phyloP scores from a whole-genome alignment of 139 green algal genomes.

The Coelastrella sp. region DNA sequence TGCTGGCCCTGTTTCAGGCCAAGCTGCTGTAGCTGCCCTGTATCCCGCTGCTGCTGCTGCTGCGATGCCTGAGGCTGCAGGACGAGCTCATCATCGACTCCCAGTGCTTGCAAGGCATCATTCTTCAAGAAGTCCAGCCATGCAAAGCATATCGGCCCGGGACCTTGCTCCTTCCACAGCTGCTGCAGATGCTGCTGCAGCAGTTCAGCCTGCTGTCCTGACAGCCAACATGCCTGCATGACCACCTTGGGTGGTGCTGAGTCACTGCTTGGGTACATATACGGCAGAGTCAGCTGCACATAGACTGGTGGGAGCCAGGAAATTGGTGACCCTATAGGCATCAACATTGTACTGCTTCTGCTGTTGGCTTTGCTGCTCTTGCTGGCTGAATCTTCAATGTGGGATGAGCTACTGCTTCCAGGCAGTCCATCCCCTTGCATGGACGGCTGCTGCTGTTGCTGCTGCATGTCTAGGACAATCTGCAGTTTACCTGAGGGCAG shows the following conservation, averaged over 20 bases:
- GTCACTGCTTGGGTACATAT: conserved; percentile 54
- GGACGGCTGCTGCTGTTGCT: conserved; percentile 20
- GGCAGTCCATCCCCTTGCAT: not conserved
- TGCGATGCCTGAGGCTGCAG: not conserved
- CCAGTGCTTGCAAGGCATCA: conserved; percentile 52
- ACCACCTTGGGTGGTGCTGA: conserved; percentile 12
- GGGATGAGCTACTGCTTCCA: not conserved
- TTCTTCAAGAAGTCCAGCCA: conserved; percentile 73
- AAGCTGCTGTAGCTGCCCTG: conserved; percentile 3
- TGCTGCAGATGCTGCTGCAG: conserved; percentile 50
- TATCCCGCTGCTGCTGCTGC: not conserved
- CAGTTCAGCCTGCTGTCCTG: not conserved
- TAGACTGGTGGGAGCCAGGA: conserved; percentile 59
- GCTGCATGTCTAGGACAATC: conserved; percentile 44
- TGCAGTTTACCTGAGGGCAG: conserved; percentile 52
- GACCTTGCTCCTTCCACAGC: conserved; percentile 59
- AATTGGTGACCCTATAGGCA: conserved; percentile 42
- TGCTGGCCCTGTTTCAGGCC: not conserved
- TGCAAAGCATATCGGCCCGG: conserved; percentile 58
- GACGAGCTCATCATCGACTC: conserved; percentile 41
- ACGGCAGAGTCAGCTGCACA: conserved; percentile 54
- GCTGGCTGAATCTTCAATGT: not conserved
- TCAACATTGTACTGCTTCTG: conserved; percentile 7
- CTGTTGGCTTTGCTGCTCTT: not conserved
- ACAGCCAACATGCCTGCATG: conserved; percentile 63